phyloP scores from a whole-genome alignment of 495 filamentous ascomycete genomes.

The Aspergillus steynii region DNA sequence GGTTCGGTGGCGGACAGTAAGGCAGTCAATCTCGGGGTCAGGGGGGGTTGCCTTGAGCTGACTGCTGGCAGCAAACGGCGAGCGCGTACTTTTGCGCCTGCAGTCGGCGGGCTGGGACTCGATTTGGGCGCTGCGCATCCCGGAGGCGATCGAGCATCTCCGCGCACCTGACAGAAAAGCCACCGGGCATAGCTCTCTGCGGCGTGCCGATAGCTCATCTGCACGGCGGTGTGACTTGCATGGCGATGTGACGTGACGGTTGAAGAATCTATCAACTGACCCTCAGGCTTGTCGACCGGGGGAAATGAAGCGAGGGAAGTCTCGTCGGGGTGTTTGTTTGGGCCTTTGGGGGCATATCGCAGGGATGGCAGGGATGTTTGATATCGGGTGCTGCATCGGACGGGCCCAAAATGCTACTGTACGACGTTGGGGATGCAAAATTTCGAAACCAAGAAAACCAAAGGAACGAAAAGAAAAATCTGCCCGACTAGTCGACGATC shows the following conservation, averaged over 20 bases:
- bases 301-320: too few relatives aligned
- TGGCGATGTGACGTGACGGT: background rate
- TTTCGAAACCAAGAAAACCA: background rate
- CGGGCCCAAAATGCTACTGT: too few relatives aligned
- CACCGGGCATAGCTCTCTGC: background rate
- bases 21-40: too few relatives aligned
- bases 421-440: too few relatives aligned
- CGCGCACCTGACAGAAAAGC: background rate
- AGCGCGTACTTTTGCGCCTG: background rate
- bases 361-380: background rate
- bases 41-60: too few relatives aligned
- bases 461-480: background rate
- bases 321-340: background rate
- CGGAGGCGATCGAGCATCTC: background rate
- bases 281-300: too few relatives aligned
- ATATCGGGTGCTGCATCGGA: background rate
- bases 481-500: background rate
- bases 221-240: background rate
- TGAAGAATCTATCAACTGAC: too few relatives aligned
- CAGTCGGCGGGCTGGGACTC: too few relatives aligned
- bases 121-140: background rate
- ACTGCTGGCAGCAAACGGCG: too few relatives aligned
- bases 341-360: background rate
- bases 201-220: background rate
- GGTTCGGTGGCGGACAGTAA: too few relatives aligned